Evolutionary conservation across 148 eudicot genomes (phyloP).

Genomic region (Vaccinium corymbosum): DNA sequence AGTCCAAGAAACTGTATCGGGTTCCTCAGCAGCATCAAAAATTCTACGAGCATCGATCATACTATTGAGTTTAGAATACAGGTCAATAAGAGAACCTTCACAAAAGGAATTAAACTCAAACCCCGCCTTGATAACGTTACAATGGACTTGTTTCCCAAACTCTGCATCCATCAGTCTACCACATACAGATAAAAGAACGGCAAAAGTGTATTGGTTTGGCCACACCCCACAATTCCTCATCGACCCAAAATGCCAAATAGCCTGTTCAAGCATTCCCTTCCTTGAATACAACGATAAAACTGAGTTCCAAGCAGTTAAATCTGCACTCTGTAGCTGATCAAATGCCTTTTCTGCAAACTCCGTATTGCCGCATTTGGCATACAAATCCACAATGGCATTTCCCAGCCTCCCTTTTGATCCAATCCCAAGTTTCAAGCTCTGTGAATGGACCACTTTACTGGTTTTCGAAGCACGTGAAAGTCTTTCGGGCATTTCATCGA

Average conservation of each 20-base stretch:
- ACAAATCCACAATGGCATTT: slow-evolving; percentile 69
- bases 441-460: slow-evolving; percentile 44
- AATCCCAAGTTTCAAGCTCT: slow-evolving; percentile 49
- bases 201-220: slow-evolving; percentile 68
- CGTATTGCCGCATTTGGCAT: slow-evolving; percentile 70
- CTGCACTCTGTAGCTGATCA: slow-evolving; percentile 40
- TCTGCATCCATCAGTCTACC: slow-evolving; percentile 40
- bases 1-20: slow-evolving; percentile 72
- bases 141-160: slow-evolving; percentile 66
- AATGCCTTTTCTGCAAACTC: slow-evolving; percentile 54
- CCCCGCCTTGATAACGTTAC: slow-evolving; percentile 53
- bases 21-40: slow-evolving; percentile 45
- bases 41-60: slow-evolving; percentile 55
- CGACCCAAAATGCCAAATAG: slow-evolving; percentile 33
- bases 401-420: slow-evolving; percentile 50
- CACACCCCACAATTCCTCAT: slow-evolving; percentile 43
- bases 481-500: slow-evolving; percentile 76
- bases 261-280: slow-evolving; percentile 42
- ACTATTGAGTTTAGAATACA: slow-evolving; percentile 63
- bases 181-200: slow-evolving; percentile 67
- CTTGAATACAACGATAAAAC: slow-evolving; percentile 61
- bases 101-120: slow-evolving; percentile 50
- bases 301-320: slow-evolving; percentile 74
- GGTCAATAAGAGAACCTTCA: slow-evolving; percentile 73
- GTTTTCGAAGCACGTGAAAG: slow-evolving; percentile 23